These are phyloP conservation scores for Artemisia argyi DNA, from an alignment of 129 eudicot genomes.

Conservation along the genomic window DNA sequence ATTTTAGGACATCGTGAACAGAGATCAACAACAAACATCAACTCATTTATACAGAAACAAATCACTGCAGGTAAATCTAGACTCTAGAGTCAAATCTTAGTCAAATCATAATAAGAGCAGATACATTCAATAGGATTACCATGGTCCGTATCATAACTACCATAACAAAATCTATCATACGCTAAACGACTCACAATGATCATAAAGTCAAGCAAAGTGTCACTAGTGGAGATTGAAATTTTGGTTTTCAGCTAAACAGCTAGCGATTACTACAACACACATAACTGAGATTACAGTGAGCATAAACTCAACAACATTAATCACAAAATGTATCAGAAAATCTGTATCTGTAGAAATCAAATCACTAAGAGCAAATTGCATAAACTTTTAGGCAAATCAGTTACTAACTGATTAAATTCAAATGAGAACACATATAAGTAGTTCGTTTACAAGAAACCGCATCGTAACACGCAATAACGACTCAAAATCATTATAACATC, in stretches of 20 bases:
- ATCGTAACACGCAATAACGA: too few species aligned
- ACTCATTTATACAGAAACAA: too few species aligned
- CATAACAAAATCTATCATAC: conserved; percentile 5
- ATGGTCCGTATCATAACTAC: conserved; percentile 8
- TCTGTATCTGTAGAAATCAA: not conserved
- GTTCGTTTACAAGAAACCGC: too few species aligned
- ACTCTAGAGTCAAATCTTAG: not conserved
- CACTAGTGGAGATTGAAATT: not conserved
- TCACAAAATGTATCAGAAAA: conserved; percentile 10
- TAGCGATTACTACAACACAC: not conserved
- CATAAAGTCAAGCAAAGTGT: not conserved
- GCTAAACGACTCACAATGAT: conserved; percentile 9
- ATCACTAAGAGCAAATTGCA: conserved; percentile 12
- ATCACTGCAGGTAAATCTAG: not conserved
- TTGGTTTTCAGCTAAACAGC: too few species aligned
- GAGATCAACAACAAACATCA: too few species aligned
- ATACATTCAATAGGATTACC: conserved; percentile 8
- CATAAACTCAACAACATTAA: conserved; percentile 10
- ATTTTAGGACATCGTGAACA: not conserved
- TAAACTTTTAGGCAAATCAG: not conserved
- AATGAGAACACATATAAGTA: too few species aligned
- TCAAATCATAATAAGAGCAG: conserved; percentile 3
- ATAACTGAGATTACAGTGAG: not conserved
- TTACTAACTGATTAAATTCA: too few species aligned
- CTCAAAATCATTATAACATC: too few species aligned